phyloP scores from a whole-genome alignment of 192 early-diverging fungal species.

The Backusella luteola region DNA sequence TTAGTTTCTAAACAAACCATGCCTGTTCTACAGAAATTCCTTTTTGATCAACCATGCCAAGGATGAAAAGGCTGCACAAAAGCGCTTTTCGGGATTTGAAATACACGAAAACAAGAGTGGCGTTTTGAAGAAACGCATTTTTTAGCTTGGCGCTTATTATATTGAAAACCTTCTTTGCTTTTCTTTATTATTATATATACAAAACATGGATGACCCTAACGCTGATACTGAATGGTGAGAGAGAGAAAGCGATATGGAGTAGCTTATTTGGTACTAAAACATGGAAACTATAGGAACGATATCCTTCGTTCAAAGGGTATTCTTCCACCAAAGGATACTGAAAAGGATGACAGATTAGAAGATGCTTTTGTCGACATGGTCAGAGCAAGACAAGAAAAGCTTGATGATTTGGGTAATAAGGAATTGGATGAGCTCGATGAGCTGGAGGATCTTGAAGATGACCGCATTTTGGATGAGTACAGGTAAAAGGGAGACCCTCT shows the following conservation, averaged over 20 bases:
- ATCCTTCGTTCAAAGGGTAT: constrained; percentile 91
- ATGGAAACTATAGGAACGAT: constrained; percentile 71
- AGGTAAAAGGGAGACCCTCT: constrained; percentile 37
- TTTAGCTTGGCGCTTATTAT: background rate
- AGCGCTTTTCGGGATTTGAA: background rate
- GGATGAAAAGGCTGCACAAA: background rate
- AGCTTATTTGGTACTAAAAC: background rate
- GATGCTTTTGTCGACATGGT: constrained; percentile 75
- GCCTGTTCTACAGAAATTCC: no score
- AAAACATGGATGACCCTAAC: constrained; percentile 38
- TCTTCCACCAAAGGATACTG: constrained; percentile 73
- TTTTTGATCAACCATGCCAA: background rate
- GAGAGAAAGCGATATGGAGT: background rate
- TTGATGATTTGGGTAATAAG: constrained; percentile 63
- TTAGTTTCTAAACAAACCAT: no score
- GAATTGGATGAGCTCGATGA: constrained; percentile 85
- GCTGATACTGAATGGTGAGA: constrained; percentile 42
- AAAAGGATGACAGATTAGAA: constrained; percentile 71
- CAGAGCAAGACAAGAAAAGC: constrained; percentile 51
- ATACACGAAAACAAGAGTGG: background rate
- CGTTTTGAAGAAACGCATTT: background rate
- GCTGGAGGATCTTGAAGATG: constrained; percentile 91
- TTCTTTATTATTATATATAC: background rate
- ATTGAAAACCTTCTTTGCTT: background rate
- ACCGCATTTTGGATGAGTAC: constrained; percentile 76